Evolutionary conservation across 1,284 basidiomycete species (phyloP), one percentile per base, ranked within the genome.

Genomic region (Pyrrhoderma noxium): DNA sequence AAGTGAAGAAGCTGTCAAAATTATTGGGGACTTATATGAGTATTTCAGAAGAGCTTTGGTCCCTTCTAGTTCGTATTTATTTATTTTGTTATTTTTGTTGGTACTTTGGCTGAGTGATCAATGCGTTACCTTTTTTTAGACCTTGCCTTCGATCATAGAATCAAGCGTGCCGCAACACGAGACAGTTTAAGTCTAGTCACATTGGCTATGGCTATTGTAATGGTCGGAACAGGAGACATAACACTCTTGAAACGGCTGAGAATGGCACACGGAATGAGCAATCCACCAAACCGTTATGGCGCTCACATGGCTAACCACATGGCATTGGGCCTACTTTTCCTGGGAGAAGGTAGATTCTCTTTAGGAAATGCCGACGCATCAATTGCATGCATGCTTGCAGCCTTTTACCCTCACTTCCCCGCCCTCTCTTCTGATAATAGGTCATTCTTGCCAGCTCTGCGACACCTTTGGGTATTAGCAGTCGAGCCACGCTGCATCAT

Each of bases 161-260:
- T 95, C 64, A 84, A 89, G 60, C 82, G 92, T 0, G 82, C 85
- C 16, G 85, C 92, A 1, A 79, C 94, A n/a, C 79, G 92, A 16
- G 89, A 94, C 60, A 90, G 90, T 2, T 73, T 96, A 41, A 94
- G 91, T 62, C 72, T 94, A 23, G 85, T 96, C 53, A 86, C 90
- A 0, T 74, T 97, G 36, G 77, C 93, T 2, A 69, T 96, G 23
- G 84, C 85, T 58, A 87, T 95, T 74, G 86, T 98, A 46, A 93
- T 98, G 88, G 90, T 93, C 0, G 96, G 96, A 2, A 96, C 93
- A 0, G 96, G 96, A 9, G 93, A 99, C 64, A 80, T 98, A 41
- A 88, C 87, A 47, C 86, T 91, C 56, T 73, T 99, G 22, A 82
- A 92, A 25, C 79, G 93, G n/a, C 74, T 98, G 11, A 81, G 96